phyloP scores from a whole-genome alignment of 208 protist species.

The Polymyxa betae region DNA sequence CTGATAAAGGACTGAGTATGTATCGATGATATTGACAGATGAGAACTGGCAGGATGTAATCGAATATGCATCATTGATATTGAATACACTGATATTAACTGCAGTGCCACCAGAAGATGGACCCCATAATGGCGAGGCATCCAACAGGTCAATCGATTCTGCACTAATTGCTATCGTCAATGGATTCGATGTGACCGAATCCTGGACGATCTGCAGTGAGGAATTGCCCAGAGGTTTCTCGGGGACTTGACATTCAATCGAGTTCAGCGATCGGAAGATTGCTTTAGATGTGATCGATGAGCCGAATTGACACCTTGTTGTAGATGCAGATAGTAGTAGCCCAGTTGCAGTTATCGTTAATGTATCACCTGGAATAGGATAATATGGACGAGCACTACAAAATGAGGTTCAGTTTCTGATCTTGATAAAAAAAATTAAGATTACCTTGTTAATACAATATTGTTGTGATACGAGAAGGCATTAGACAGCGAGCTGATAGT shows the following conservation, averaged over 20 bases:
- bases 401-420: too few relatives aligned
- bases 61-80: background rate
- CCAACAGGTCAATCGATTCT: background rate
- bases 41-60: slow-evolving; percentile 16
- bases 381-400: too few relatives aligned
- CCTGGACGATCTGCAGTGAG: background rate
- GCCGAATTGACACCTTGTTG: too few relatives aligned
- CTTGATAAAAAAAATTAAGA: too few relatives aligned
- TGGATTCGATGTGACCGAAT: background rate
- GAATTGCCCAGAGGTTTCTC: background rate
- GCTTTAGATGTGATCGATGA: background rate
- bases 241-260: background rate
- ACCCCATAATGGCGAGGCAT: background rate
- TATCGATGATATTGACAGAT: background rate
- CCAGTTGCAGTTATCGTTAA: too few relatives aligned
- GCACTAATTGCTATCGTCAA: background rate
- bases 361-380: too few relatives aligned
- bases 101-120: background rate
- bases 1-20: too few relatives aligned
- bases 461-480: too few relatives aligned
- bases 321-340: too few relatives aligned
- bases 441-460: too few relatives aligned
- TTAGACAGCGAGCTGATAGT: too few relatives aligned
- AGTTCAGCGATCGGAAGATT: background rate
- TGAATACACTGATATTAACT: background rate